A percentile compares a stretch with the other conserved stretches of the same genome.
Evolutionary conservation across 2,329 filamentous ascomycete species (phyloP).

Genomic region (Aspergillus sp.): DNA sequence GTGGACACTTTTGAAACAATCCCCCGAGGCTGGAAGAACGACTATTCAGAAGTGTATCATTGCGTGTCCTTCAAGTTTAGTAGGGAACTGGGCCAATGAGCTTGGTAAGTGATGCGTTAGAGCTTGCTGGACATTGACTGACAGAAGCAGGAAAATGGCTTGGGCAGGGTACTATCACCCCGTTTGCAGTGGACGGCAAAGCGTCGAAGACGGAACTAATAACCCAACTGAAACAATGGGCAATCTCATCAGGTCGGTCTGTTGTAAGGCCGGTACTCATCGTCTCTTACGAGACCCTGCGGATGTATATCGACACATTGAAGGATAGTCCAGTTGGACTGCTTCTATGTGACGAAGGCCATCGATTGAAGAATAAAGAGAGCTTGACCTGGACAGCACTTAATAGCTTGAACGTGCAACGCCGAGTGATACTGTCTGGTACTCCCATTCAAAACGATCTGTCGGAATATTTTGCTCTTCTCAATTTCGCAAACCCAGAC

Average conservation of each 20-base stretch:
- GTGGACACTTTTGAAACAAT: constrained; percentile 96
- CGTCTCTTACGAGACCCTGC: constrained; percentile 94
- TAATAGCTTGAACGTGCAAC: constrained; percentile 84
- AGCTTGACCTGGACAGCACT: constrained; percentile 92
- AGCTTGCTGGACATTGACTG: constrained; percentile 13
- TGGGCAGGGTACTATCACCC: constrained; percentile 82
- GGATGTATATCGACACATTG: constrained; percentile 85
- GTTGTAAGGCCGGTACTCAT: constrained; percentile 93
- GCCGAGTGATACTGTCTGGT: constrained; percentile 90
- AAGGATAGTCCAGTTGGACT: constrained; percentile 88
- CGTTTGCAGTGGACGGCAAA: constrained; percentile 96
- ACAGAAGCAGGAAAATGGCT: constrained; percentile 75
- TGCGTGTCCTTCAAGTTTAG: constrained; percentile 92
- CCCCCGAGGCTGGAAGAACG: constrained; percentile 86
- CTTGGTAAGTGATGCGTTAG: constrained; percentile 47
- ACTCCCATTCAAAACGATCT: constrained; percentile 98
- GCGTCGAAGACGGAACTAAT: constrained; percentile 91
- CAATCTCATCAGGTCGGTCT: constrained; percentile 82
- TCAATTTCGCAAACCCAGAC: constrained; percentile 94
- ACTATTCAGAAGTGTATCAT: constrained; percentile 97
- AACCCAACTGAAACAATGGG: constrained; percentile 90
- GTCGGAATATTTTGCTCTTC: constrained; percentile 94
- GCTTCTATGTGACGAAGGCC: constrained; percentile 93
- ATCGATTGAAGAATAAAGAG: constrained; percentile 94
- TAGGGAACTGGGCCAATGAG: constrained; percentile 98